phyloP scores from a whole-genome alignment of 768 basidiomycete species.

The Boletus rubropictus region DNA sequence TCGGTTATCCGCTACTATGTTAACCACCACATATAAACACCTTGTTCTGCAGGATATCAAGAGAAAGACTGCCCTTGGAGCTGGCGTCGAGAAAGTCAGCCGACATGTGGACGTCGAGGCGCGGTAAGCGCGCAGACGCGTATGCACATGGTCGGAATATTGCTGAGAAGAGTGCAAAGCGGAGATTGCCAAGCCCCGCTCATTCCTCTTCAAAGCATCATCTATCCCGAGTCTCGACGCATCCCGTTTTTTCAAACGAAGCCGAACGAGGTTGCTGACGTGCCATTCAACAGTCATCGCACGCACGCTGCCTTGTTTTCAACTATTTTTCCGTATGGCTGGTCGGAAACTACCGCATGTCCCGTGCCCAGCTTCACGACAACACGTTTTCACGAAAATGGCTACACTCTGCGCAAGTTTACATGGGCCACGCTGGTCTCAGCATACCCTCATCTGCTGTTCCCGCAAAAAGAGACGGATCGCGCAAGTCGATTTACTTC shows the following conservation, averaged over 20 bases:
- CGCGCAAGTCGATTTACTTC: neutral
- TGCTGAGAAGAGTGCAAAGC: slow-evolving; percentile 3
- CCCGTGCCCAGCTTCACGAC: neutral
- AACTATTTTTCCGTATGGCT: too few species aligned
- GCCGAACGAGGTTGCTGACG: neutral
- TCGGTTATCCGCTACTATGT: slow-evolving; percentile 1
- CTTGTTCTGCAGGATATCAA: slow-evolving; percentile 15
- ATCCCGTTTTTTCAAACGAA: neutral
- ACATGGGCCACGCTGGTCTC: neutral
- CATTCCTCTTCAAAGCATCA: slow-evolving; percentile 10
- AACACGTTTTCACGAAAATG: neutral
- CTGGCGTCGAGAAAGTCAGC: slow-evolving; percentile 35
- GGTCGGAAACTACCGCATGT: neutral
- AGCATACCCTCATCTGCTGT: neutral
- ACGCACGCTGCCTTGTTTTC: neutral
- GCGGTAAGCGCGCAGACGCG: slow-evolving; percentile 8
- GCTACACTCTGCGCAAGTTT: neutral
- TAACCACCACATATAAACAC: slow-evolving; percentile 1
- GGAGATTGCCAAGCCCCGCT: slow-evolving; percentile 4
- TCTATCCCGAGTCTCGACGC: neutral
- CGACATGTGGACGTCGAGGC: slow-evolving; percentile 25
- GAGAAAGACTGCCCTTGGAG: slow-evolving; percentile 31
- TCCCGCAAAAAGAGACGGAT: neutral
- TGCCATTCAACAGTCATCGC: too few species aligned
- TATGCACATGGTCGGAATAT: neutral